Percentiles rank a stretch among this genome's conserved stretches.
phyloP scores from a whole-genome alignment of 2,329 filamentous ascomycete genomes.

The Fusarium phyllophilum region DNA sequence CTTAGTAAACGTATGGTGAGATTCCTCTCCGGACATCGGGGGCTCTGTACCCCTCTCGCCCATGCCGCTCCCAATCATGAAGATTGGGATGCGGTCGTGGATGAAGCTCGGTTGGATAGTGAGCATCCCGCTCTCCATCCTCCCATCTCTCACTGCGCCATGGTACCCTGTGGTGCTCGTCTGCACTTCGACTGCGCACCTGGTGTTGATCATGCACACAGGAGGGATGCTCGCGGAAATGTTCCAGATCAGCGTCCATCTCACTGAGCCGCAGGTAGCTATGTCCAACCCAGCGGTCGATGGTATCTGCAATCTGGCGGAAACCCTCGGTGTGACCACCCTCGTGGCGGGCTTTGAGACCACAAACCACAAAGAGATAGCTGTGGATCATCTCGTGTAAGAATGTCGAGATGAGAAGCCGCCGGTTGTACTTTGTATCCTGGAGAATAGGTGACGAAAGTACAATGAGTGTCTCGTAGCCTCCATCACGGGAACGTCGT shows the following conservation, averaged over 20 bases:
- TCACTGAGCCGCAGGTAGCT: conserved; percentile 65
- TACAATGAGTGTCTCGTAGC: conserved; percentile 71
- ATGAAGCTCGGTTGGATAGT: conserved; percentile 32
- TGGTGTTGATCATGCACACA: conserved; percentile 41
- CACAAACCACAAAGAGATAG: conserved; percentile 71
- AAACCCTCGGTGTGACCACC: conserved; percentile 72
- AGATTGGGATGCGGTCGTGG: conserved; percentile 28
- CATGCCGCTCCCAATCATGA: conserved; percentile 50
- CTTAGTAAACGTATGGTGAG: conserved; percentile 47
- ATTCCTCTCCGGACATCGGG: conserved; percentile 37
- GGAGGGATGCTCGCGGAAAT: conserved; percentile 54
- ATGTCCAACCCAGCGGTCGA: conserved; percentile 69
- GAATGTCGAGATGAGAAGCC: conserved; percentile 71
- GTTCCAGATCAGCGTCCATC: conserved; percentile 70
- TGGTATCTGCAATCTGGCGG: conserved; percentile 65
- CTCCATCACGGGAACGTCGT: conserved; percentile 57
- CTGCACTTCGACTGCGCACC: conserved; percentile 22
- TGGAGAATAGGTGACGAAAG: conserved; percentile 69
- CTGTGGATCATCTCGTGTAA: conserved; percentile 75
- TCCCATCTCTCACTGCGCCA: conserved; percentile 37
- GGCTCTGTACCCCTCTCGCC: conserved; percentile 48
- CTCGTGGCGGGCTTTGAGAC: conserved; percentile 63
- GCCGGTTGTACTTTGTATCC: conserved; percentile 65
- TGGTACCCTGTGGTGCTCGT: conserved; percentile 27
- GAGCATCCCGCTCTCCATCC: conserved; percentile 20